Evolutionary conservation across 202 grass and related monocot genomes (phyloP).

Genomic region (Saccharum hybrid): DNA sequence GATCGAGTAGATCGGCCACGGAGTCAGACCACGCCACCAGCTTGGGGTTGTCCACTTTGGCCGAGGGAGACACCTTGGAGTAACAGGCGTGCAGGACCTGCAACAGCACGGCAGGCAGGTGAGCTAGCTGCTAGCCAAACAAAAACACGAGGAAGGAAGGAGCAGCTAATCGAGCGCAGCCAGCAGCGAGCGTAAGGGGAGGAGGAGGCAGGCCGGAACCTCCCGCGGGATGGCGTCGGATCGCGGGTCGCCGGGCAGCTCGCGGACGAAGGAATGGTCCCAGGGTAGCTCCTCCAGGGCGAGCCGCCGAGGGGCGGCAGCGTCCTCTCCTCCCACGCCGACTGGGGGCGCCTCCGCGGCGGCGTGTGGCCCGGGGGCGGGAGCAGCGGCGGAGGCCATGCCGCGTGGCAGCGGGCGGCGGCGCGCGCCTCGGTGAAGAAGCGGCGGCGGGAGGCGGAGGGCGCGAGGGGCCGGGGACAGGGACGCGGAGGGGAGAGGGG

Average conservation of each 20-base stretch:
- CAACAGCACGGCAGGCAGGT: neutral
- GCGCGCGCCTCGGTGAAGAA: conserved; percentile 6
- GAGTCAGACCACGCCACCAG: conserved; percentile 77
- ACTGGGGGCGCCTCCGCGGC: conserved; percentile 14
- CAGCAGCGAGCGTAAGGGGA: neutral
- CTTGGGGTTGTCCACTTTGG: conserved; percentile 77
- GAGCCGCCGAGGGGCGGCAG: conserved; percentile 19
- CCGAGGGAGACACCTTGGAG: conserved; percentile 78
- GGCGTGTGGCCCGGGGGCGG: neutral
- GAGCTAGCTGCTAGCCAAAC: neutral
- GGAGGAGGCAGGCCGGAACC: conserved; percentile 31
- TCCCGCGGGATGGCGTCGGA: conserved; percentile 65
- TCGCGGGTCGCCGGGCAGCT: conserved; percentile 77
- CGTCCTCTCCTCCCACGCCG: neutral
- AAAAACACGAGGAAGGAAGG: neutral
- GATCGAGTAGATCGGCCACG: conserved; percentile 82
- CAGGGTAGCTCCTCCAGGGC: conserved; percentile 79
- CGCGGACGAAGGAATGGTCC: conserved; percentile 84
- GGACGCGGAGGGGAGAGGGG: neutral
- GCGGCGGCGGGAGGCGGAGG: neutral
- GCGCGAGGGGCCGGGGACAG: neutral
- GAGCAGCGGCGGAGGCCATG: conserved; percentile 37
- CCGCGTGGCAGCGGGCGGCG: neutral
- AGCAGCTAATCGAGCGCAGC: neutral
- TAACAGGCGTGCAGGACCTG: conserved; percentile 91